phyloP scores from a whole-genome alignment of 2,329 filamentous ascomycete species.

The Aspergillus persii region DNA sequence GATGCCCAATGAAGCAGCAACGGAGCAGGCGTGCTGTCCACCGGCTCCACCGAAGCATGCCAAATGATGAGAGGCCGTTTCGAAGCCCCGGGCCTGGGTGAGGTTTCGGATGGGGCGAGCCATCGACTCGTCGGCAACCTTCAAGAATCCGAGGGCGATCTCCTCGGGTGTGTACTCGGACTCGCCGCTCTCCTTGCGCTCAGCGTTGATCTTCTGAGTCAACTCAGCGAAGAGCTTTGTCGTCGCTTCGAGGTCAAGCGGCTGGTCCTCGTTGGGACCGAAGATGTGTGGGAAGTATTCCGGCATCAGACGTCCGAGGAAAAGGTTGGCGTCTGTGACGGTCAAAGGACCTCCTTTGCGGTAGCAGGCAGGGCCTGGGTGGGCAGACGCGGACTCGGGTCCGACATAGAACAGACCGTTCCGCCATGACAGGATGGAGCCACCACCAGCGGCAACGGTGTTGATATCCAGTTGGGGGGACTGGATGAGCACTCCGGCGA shows the following conservation, averaged over 20 bases:
- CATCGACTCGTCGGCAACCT: slow-evolving; percentile 46
- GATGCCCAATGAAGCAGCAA: slow-evolving; percentile 80
- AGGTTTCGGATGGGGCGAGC: slow-evolving; percentile 78
- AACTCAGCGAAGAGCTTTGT: slow-evolving; percentile 72
- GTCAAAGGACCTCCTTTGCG: slow-evolving; percentile 86
- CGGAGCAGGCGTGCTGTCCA: slow-evolving; percentile 88
- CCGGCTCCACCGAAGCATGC: slow-evolving; percentile 91
- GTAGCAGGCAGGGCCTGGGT: slow-evolving; percentile 89
- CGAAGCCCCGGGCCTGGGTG: slow-evolving; percentile 88
- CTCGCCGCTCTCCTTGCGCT: slow-evolving; percentile 48
- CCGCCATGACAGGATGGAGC: slow-evolving; percentile 69
- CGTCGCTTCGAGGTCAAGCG: slow-evolving; percentile 73
- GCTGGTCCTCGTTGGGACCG: slow-evolving; percentile 82
- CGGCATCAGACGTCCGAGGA: slow-evolving; percentile 78
- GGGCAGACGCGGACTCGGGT: slow-evolving; percentile 85
- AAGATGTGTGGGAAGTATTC: slow-evolving; percentile 98
- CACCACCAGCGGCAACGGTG: slow-evolving; percentile 84
- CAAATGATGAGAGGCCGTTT: slow-evolving; percentile 84
- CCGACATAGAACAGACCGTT: slow-evolving; percentile 92
- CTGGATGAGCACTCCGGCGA: slow-evolving; percentile 90
- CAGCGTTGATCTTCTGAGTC: slow-evolving; percentile 57
- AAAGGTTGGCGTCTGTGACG: slow-evolving; percentile 89
- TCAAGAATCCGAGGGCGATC: slow-evolving; percentile 42
- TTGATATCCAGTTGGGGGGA: slow-evolving; percentile 93
- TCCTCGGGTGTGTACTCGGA: slow-evolving; percentile 52